Evolutionary conservation across 129 eudicot species (phyloP), one percentile per base, ranked within the genome.

Genomic region (Centrapalus pauciflorus): DNA sequence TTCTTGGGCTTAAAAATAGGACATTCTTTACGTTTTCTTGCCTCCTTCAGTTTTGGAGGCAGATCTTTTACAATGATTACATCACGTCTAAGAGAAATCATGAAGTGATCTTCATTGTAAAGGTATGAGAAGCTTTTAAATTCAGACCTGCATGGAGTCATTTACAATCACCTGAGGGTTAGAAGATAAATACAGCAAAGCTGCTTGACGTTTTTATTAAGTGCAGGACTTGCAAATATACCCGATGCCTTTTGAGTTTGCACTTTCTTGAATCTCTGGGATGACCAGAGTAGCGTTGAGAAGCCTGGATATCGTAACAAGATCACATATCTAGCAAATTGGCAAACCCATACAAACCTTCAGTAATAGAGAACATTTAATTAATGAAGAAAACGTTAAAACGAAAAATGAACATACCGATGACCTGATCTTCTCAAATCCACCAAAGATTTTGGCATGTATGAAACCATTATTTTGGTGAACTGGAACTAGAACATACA

Each of bases 211-310:
- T 33, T 29, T 50, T 48, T 4, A 19, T 48, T 48, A 9, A 24
- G 16, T 48, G 16, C 25, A 33, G 58, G 34, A 26, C 41, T 65
- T 29, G 29, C 26, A 68, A 55, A 50, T n/a, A 17, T 71, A 90
- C 97, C 97, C 83, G 79, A 86, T 87, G 76, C 89, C 95, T 77
- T 80, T 86, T 4, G 87, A 84, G 38, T 50, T 72, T 6, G 71
- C 20, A 74, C 91, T 87, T 76, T 87, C 86, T 82, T 90, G 97
- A 81, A 90, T 73, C 77, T 90, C 97, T 4, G 97, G 97, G 55
- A 90, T 75, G 69, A 90, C 91, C 57, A 90, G 88, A 10, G 85
- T 90, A 59, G 97, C 95, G 71, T 90, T 90, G 48, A 90, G 76
- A 74, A 90, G 97, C 83, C 97, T 86, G 73, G 97, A 51, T 62